phyloP scores from a whole-genome alignment of 1,284 basidiomycete genomes.

The Cryptococcus jaspeensis region DNA sequence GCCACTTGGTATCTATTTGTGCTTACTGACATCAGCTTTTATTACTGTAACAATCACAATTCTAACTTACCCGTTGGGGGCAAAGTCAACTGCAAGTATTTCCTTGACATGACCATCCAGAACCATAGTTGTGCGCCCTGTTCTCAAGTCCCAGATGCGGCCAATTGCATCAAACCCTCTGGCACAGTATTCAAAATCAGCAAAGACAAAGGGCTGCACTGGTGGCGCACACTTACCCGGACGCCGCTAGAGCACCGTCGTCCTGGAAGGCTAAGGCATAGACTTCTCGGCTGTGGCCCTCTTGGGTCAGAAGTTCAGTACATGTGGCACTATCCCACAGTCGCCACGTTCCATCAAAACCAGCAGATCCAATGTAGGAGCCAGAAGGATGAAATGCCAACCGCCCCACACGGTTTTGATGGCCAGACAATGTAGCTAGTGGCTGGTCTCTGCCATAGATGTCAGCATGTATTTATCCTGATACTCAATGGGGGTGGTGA shows the following conservation, averaged over 20 bases:
- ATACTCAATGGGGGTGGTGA: background rate
- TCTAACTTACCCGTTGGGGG: constrained; percentile 78
- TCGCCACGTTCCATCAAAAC: constrained; percentile 98
- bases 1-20: constrained; percentile 83
- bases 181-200: background rate
- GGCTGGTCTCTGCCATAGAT: constrained; percentile 64
- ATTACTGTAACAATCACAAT: background rate
- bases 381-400: constrained; percentile 96
- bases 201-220: background rate
- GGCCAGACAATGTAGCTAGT: constrained; percentile 78
- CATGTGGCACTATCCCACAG: constrained; percentile 86
- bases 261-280: constrained; percentile 93
- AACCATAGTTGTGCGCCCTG: constrained; percentile 95
- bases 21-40: background rate
- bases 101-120: constrained; percentile 95
- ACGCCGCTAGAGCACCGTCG: constrained; percentile 89
- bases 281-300: constrained; percentile 96
- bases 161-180: constrained; percentile 96
- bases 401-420: constrained; percentile 84
- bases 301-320: constrained; percentile 83
- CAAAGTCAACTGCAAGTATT: constrained; percentile 88
- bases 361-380: constrained; percentile 85
- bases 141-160: constrained; percentile 93
- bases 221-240: constrained; percentile 77
- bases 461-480: background rate